Conservation (phyloP, 1,139 yeast species). For the Pichia sp. region DNA sequence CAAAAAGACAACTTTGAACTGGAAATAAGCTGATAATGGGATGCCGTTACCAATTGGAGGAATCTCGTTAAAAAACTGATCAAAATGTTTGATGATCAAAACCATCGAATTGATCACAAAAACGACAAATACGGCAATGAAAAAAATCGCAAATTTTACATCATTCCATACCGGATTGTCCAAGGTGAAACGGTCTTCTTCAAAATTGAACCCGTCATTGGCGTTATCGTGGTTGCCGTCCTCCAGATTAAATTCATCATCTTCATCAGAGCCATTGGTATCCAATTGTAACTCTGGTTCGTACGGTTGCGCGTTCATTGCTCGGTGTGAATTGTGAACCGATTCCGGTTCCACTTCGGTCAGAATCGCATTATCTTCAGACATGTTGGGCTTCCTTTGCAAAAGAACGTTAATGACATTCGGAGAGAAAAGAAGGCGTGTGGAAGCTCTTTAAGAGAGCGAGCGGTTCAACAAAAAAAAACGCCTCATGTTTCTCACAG, state of each 20-base stretch:
- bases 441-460: too few species aligned
- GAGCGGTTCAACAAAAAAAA: too few species aligned
- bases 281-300: constrained; percentile 5
- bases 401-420: too few species aligned
- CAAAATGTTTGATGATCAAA: constrained; percentile 42
- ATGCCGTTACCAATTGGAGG: constrained; percentile 39
- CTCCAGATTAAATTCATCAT: constrained; percentile 1
- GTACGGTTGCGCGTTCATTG: constrained; percentile 10
- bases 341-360: neutral
- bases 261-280: neutral
- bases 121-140: constrained; percentile 58
- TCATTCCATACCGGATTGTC: constrained; percentile 66
- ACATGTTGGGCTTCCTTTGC: too few species aligned
- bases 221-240: neutral
- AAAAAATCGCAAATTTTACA: constrained; percentile 62
- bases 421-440: too few species aligned
- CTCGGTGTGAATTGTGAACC: neutral
- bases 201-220: constrained; percentile 2
- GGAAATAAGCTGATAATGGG: constrained; percentile 54
- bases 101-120: constrained; percentile 61
- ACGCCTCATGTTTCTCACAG: too few species aligned
- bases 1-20: constrained; percentile 37
- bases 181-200: constrained; percentile 55
- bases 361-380: neutral
- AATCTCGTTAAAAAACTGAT: constrained; percentile 55